Conservation (phyloP, 345 rosid genomes). For the Pseudoturritis turrita region DNA sequence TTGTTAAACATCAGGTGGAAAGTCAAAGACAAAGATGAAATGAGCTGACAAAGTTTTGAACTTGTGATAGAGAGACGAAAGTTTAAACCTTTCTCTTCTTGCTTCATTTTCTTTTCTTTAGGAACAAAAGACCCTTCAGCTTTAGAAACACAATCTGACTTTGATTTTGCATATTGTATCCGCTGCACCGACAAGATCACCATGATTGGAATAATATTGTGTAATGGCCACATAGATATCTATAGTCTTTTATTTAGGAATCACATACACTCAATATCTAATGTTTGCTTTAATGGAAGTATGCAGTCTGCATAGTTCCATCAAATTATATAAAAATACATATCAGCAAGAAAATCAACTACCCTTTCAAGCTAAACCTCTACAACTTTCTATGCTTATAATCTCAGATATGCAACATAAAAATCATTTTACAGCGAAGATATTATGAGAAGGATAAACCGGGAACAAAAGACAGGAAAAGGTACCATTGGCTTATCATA, state of each 20-base stretch:
- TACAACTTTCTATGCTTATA: not conserved
- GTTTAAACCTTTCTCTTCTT: slow-evolving; percentile 76
- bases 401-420: not conserved
- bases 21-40: not conserved
- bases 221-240: not conserved
- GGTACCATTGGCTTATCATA: slow-evolving; percentile 93
- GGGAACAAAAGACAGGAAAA: not conserved
- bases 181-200: slow-evolving; percentile 49
- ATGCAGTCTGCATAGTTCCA: not conserved
- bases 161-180: slow-evolving; percentile 84
- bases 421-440: not conserved
- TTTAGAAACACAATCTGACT: slow-evolving; percentile 83
- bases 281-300: no score
- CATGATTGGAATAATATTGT: not conserved
- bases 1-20: not conserved
- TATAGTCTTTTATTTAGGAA: not conserved
- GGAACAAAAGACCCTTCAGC: slow-evolving; percentile 76
- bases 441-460: not conserved
- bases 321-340: not conserved
- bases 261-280: not conserved
- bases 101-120: slow-evolving; percentile 89
- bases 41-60: not conserved
- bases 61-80: not conserved
- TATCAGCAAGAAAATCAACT: not conserved
- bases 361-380: no score